Evolutionary conservation across 139 green algal species (phyloP).

Genomic region (Auxenochlorella protothecoides): DNA sequence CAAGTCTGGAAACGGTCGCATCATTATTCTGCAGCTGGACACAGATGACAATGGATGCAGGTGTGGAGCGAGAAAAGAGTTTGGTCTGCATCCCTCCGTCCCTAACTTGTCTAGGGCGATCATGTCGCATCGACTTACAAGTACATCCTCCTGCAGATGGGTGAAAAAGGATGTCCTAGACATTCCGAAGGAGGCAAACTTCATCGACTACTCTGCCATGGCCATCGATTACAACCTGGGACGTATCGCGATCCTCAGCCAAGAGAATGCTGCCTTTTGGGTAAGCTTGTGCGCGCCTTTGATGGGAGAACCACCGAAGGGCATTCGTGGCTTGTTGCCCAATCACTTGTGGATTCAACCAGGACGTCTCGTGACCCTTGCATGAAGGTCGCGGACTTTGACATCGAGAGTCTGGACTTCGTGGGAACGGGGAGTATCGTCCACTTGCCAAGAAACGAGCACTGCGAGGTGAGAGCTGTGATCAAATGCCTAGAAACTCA

Average conservation of each 20-base stretch:
- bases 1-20: constrained; percentile 24
- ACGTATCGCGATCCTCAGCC: constrained; percentile 22
- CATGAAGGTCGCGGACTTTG: constrained; percentile 21
- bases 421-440: constrained; percentile 7
- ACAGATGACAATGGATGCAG: constrained; percentile 5
- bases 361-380: background rate
- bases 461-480: constrained; percentile 14
- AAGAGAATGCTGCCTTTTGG: constrained; percentile 35
- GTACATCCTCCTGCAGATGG: constrained; percentile 15
- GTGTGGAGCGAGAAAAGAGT: background rate
- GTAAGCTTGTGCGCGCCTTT: constrained; percentile 4
- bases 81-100: too few relatives aligned
- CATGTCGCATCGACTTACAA: too few relatives aligned
- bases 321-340: too few relatives aligned
- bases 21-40: constrained; percentile 15
- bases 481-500: background rate
- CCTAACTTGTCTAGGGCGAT: too few relatives aligned
- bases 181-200: constrained; percentile 15
- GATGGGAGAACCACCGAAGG: too few relatives aligned
- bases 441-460: constrained; percentile 28
- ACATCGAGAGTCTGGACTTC: constrained; percentile 23
- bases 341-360: too few relatives aligned
- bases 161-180: constrained; percentile 1
- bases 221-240: constrained; percentile 8
- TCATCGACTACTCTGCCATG: constrained; percentile 31